Evolutionary conservation across 2,329 filamentous ascomycete species (phyloP), one percentile per base, ranked within the genome.

Genomic region (Ambrosiella cleistominuta): DNA sequence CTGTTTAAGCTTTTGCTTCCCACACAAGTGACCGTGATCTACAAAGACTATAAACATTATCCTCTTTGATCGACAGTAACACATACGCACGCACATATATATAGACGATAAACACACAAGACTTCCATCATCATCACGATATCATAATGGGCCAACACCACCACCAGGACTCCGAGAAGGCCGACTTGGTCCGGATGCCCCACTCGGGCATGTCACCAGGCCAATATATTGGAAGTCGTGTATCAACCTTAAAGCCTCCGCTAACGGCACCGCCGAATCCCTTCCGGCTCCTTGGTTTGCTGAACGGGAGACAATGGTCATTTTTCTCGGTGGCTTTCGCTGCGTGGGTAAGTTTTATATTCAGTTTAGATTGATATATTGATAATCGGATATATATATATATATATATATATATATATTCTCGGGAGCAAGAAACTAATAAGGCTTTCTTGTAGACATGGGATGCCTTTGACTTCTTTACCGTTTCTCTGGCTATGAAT

Each of bases 381-480:
- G 44, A 47, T 15, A 13, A 15, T 15, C 7, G 8, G 7, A 15
- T 47, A 15, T 42, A 47, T 47, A 11, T 7, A 6, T 42, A 19
- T 19, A 19, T 19, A 19, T 19, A 36, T 27, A 35, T 19, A 19
- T 19, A 19, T 19, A 13, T 52, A 13, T 35, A n/a, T 11, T 9
- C 19, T 4, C 2, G 7, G 15, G 13, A 15, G 13, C 3, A 13
- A 19, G 11, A 37, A 38, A 54, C 50, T 53, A 8, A 39, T 76
- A 40, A 81, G 84, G 12, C 36, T 15, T 12, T 37, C 13, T n/a
- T 36, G 12, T 91, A 86, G 87, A 85, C 80, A 1, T 86, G 85
- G 59, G 87, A 91, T 68, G 86, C 86, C 2, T 91, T 90, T 67
- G 86, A 89, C 68, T 90, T 90, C 67, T 85, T 88, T 69, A 84